phyloP scores from a whole-genome alignment of 164 flowering plant genomes.

The Euptelea pleiosperma region DNA sequence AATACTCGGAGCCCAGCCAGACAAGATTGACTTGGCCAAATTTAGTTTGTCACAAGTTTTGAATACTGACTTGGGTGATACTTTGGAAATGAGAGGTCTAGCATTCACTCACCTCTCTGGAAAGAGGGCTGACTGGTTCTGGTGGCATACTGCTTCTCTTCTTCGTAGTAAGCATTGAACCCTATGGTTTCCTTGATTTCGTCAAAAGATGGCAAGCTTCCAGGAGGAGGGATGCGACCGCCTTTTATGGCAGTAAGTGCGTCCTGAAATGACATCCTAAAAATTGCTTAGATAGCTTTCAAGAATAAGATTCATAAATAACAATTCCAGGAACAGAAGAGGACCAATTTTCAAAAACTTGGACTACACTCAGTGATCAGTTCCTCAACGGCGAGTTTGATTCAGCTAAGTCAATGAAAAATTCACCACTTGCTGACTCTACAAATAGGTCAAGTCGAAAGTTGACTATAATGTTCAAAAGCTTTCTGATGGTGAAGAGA shows the following conservation, averaged over 20 bases:
- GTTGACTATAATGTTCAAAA: too few relatives aligned
- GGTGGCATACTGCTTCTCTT: constrained; percentile 68
- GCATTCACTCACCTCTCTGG: constrained; percentile 42
- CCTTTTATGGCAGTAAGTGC: constrained; percentile 74
- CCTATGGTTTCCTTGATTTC: constrained; percentile 86
- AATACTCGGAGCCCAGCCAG: too few relatives aligned
- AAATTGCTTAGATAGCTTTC: neutral
- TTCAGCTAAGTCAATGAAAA: too few relatives aligned
- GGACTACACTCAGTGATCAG: neutral
- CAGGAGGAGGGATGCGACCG: constrained; percentile 89
- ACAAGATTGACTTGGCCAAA: neutral
- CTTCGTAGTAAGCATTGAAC: constrained; percentile 78
- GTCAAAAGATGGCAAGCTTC: constrained; percentile 89
- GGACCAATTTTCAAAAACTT: neutral
- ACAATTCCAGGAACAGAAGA: neutral
- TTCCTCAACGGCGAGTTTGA: too few relatives aligned
- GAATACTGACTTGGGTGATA: neutral
- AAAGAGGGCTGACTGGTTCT: constrained; percentile 25
- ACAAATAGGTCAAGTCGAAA: too few relatives aligned
- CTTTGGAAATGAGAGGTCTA: neutral
- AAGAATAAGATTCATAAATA: neutral
- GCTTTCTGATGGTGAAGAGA: too few relatives aligned
- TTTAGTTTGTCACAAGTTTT: neutral
- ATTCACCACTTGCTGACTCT: neutral
- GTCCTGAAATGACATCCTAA: constrained; percentile 57